Base-by-base conservation (phyloP, 2,329 filamentous ascomycete species). In the Fusarium globosum region DNA sequence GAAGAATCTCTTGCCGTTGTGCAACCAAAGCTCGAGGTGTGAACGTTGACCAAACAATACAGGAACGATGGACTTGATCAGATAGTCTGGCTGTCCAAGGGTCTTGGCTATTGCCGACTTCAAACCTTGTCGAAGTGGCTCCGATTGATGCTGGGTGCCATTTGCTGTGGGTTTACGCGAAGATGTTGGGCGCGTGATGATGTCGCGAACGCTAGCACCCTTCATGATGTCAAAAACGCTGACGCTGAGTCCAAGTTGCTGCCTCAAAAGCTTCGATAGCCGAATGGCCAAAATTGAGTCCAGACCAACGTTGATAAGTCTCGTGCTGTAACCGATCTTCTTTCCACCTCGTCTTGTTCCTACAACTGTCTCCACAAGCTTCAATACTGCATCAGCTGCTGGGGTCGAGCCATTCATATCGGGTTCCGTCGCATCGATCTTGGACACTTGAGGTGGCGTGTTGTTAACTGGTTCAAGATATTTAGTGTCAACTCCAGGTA, bases 281-380 rank as follows among this genome's bases (percentile, higher is more conserved):
- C 69, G 65, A 15, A 72, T 72, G 6, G 69, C 69, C 15, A 58
- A 41, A 12, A 73, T 73, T 1, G 69, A 72, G 30, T 72, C 69
- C 7, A 72, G 51, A 1, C 69, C 69, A 2, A 61, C 20, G 12
- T 45, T 73, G 14, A 73, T 65, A 3, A 72, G 38, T 6, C 20
- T 72, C 1, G 65, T 72, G 16, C 30, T 30, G 13, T 73, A 55
- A 1, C 45, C 21, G 3, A 72, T 65, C 9, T 38, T 58, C 23
- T 55, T 72, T 6, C 45, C 36, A 7, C 28, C 14, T 3, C 45
- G 39, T 10, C 69, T 57, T 4, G n/a, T 53, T 16, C 65, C 69
- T 2, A 72, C 36, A 2, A 72, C 41, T 1, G 14, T 60, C 15
- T 73, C 46, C 1, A 61, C 69, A 7, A 72, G 16, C 4, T 58